Evolutionary conservation across 1,139 yeast genomes (phyloP), one percentile per base, ranked within the genome.

Genomic region (Hyphopichia buzzinii): DNA sequence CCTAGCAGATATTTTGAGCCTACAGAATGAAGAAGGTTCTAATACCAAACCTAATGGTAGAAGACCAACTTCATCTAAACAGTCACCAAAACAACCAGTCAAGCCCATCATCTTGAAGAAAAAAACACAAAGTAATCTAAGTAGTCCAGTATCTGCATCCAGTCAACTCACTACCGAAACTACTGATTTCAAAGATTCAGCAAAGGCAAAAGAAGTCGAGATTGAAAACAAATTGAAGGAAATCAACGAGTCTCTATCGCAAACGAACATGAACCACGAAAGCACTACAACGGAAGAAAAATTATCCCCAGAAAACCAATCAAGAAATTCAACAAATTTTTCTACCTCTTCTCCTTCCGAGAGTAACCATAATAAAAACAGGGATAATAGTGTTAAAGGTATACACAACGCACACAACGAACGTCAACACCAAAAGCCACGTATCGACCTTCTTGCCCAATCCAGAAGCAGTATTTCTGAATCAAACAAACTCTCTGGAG

Each of bases 71-170:
- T 52, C 55, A 7, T 47, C 44, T 17, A 51, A 46, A 29, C 52
- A 40, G 30, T 46, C 55, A 3, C 64, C 64, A 3, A 64, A 59
- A 38, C 59, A 55, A 7, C 44, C 43, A 4, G 50, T 48, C 6
- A 68, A 67, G 39, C 74, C 74, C 1, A 59, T 65, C 2, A 59
- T 70, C 24, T 61, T 70, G 50, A 68, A 67, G 51, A 70, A 70
- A 52, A 69, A 66, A 43, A 42, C 44, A 6, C 33, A 30, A 16
- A 19, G 17, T 10, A 30, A 23, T 13, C 15, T 30, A 4, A 19
- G 23, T 10, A 30, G 32, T 15, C 38, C 42, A 1, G 23, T 48
- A 8, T 37, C 33, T 10, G 24, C 27, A 12, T 19, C 21, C 10
- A 28, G 31, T 12, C 17, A 23, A 21, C 30, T 15, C 24, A 7